Base-by-base conservation (phyloP, 2,329 filamentous ascomycete genomes). In the Penicillium sp. region DNA sequence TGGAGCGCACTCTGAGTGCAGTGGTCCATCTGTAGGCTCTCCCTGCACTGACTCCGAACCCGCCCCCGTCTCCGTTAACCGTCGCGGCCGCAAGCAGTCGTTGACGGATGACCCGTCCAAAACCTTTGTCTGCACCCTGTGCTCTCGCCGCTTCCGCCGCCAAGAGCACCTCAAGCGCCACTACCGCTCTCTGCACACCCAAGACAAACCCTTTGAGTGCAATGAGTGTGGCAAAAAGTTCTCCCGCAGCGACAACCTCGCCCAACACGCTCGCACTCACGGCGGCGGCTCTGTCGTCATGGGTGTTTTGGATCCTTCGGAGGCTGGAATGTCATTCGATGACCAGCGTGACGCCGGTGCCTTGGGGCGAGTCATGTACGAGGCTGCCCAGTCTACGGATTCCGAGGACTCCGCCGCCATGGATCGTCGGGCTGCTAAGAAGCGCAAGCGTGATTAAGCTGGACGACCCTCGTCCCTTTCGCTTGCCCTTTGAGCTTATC, bases 121-220 rank as follows among this genome's bases (percentile, higher is more conserved):
- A 84, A 96, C 90, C 0, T 98, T 97, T 56, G 88, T 95, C 51
- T 98, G 93, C 75, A 90, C 90, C 48, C 81, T 96, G 24, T 98
- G 93, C 84, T 91, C 89, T 64, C 90, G 93, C 56, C 88, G 93
- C 52, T 98, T 98, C 85, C 87, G 93, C 54, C 88, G 93, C 54
- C 93, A 98, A 73, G 93, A 98, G 72, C 93, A 98, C 66, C 82
- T 98, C 51, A 98, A 98, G 83, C 88, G 93, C 54, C 93, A 98
- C 77, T 95, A 95, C 78, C 85, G 93, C 60, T 97, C 93, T 49
- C 88, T 98, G 41, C 93, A 98, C 78, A 98, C 93, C 1, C 86
- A 95, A 66, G 93, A 97, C 69, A 98, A 97, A 83, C 93, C 93
- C 4, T 98, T 97, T 64, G 89, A 95, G 75, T 98, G 93, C 78